These are phyloP conservation scores for Clavariopsis aquatica DNA, from an alignment of 495 filamentous ascomycete species.

Conservation along the genomic window DNA sequence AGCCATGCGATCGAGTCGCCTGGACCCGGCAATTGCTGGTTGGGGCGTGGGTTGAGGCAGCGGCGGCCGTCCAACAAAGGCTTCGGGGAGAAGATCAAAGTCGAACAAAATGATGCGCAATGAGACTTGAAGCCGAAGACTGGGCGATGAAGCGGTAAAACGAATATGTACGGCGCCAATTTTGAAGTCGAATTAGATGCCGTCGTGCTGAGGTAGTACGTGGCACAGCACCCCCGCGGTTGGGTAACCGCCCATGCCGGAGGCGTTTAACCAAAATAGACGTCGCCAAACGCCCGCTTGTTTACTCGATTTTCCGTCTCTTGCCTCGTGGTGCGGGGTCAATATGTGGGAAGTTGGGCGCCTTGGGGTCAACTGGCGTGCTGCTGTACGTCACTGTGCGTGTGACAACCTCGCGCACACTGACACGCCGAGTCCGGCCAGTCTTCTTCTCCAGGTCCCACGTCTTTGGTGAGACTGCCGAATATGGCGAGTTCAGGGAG, in stretches of 20 bases:
- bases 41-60: conserved; percentile 5
- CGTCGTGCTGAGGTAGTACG: conserved; percentile 14
- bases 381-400: conserved; percentile 68
- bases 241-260: conserved; percentile 27
- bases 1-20: conserved; percentile 29
- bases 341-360: conserved; percentile 59
- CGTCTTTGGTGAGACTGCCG: conserved; percentile 56
- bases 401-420: conserved; percentile 69
- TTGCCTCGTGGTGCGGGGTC: conserved; percentile 72
- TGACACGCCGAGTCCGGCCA: conserved; percentile 51
- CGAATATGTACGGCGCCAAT: conserved; percentile 23
- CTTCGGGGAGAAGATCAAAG: not conserved
- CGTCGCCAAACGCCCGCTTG: not conserved
- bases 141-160: conserved; percentile 7
- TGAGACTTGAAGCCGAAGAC: not conserved
- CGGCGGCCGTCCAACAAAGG: conserved; percentile 12
- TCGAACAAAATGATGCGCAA: conserved; percentile 9
- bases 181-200: conserved; percentile 11
- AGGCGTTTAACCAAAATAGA: conserved; percentile 22
- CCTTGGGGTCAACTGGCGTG: conserved; percentile 45
- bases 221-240: conserved; percentile 10
- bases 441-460: conserved; percentile 60
- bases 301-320: conserved; percentile 65
- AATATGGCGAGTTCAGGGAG: conserved; percentile 46
- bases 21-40: conserved; percentile 25